Evolutionary conservation across 768 basidiomycete species (phyloP).

Genomic region (Kwoniella sp.): DNA sequence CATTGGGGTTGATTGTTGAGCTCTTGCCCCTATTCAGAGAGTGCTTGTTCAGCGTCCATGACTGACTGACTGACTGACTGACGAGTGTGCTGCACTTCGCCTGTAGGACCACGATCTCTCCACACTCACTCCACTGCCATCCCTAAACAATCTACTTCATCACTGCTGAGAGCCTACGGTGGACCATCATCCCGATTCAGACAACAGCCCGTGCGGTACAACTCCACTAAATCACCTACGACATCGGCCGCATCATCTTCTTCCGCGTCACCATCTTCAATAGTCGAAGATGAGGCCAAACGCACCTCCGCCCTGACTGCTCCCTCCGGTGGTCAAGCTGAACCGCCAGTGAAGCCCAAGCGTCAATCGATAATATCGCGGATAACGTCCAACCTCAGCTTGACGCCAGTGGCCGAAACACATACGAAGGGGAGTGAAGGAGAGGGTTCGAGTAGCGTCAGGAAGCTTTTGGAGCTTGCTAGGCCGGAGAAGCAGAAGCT

Average conservation of each 20-base stretch:
- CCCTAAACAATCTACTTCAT: too few relatives aligned
- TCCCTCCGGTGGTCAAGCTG: neutral
- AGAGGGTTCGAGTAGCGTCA: constrained; percentile 33
- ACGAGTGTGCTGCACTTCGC: too few relatives aligned
- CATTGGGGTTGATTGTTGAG: too few relatives aligned
- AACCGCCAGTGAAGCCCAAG: neutral
- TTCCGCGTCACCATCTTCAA: neutral
- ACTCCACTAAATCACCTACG: neutral
- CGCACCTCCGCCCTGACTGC: neutral
- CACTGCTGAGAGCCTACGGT: too few relatives aligned
- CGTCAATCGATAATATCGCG: constrained; percentile 13
- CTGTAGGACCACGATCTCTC: too few relatives aligned
- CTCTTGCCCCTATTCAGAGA: neutral
- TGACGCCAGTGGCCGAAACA: constrained; percentile 22
- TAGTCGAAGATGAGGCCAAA: neutral
- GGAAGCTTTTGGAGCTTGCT: constrained; percentile 68
- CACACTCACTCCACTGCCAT: neutral
- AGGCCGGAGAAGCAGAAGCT: constrained; percentile 79
- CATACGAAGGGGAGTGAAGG: constrained; percentile 8
- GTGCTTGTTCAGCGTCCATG: too few relatives aligned
- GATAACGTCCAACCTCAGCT: constrained; percentile 22
- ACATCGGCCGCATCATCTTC: neutral
- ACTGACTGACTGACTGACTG: too few relatives aligned
- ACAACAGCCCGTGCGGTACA: neutral
- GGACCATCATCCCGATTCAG: neutral